Evolutionary conservation across 345 rosid species (phyloP).

Genomic region (Lumnitzera littorea): DNA sequence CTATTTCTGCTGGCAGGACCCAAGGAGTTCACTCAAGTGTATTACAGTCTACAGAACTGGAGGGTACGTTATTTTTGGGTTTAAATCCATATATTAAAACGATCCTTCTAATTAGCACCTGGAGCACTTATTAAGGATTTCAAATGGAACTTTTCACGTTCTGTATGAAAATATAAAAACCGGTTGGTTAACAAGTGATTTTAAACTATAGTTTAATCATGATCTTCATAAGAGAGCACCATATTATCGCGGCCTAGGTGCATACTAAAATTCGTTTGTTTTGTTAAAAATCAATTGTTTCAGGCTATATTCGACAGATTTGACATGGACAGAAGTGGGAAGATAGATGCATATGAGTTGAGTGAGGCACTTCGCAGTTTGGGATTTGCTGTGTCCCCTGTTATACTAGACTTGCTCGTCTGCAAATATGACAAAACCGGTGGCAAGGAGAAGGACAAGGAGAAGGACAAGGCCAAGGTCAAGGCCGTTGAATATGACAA

Average conservation of each 20-base stretch:
- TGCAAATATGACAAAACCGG: slow-evolving; percentile 81
- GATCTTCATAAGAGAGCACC: no score
- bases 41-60: slow-evolving; percentile 95
- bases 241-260: no score
- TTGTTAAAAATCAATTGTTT: not conserved
- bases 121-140: no score
- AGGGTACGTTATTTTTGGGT: slow-evolving; percentile 37
- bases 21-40: slow-evolving; percentile 68
- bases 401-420: slow-evolving; percentile 63
- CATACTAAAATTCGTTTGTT: no score
- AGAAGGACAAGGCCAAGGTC: slow-evolving; percentile 21
- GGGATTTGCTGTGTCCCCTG: slow-evolving; percentile 67
- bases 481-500: slow-evolving; percentile 86
- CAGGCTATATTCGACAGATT: slow-evolving; percentile 77
- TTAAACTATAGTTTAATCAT: no score
- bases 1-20: slow-evolving; percentile 41
- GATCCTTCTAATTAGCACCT: no score
- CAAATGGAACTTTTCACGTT: no score
- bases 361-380: slow-evolving; percentile 70
- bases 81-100: not conserved
- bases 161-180: no score
- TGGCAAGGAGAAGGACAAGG: slow-evolving; percentile 26
- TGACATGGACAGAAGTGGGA: slow-evolving; percentile 85
- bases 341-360: slow-evolving; percentile 70
- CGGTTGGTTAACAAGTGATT: no score